phyloP scores from a whole-genome alignment of 1,284 basidiomycete species.

The Rhizoctonia solani region DNA sequence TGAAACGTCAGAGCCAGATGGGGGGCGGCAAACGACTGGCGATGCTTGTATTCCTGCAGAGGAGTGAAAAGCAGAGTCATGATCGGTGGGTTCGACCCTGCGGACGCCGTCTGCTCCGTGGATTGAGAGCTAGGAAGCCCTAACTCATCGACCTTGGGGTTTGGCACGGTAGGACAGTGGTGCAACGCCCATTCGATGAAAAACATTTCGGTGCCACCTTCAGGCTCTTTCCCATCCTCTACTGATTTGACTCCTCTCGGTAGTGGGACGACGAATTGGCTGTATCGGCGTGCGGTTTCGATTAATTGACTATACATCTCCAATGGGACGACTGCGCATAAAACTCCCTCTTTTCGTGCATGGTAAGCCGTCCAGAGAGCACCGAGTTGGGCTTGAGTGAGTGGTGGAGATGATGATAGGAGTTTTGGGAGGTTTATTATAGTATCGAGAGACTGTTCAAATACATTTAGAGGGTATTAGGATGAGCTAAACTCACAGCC shows the following conservation, averaged over 20 bases:
- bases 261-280: constrained; percentile 79
- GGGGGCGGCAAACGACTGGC: constrained; percentile 86
- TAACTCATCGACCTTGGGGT: constrained; percentile 51
- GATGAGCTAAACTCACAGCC: constrained; percentile 38
- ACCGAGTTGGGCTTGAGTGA: constrained; percentile 72
- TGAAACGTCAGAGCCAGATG: constrained; percentile 91
- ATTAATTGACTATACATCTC: constrained; percentile 76
- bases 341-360: constrained; percentile 75
- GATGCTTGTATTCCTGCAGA: constrained; percentile 90
- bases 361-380: constrained; percentile 91
- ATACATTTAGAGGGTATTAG: neutral
- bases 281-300: constrained; percentile 62
- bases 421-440: constrained; percentile 80
- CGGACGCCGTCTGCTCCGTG: constrained; percentile 47
- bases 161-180: constrained; percentile 53
- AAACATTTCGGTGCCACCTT: constrained; percentile 78
- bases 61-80: constrained; percentile 86
- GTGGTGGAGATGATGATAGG: constrained; percentile 58
- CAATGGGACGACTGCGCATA: constrained; percentile 78
- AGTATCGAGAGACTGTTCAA: constrained; percentile 69
- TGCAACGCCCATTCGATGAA: constrained; percentile 87
- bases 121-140: constrained; percentile 54
- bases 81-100: constrained; percentile 42
- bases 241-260: constrained; percentile 52
- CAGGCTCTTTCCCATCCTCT: constrained; percentile 46